Conservation (phyloP, 78 protist genomes). For the Dictyostelium capitatum region DNA sequence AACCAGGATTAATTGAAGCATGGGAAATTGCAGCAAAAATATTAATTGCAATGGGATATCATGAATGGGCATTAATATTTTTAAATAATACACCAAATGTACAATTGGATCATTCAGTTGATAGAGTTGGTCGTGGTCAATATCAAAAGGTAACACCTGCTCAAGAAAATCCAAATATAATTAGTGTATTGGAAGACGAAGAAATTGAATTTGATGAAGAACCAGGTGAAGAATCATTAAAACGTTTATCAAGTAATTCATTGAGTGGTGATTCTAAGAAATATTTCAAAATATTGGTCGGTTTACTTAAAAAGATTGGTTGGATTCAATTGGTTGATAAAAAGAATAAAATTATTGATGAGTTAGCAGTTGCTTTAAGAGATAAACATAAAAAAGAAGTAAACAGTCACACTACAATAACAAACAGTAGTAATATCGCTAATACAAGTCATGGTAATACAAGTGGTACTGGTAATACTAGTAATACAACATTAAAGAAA, state of each 20-base stretch:
- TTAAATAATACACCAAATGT: constrained; percentile 57
- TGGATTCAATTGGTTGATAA: constrained; percentile 51
- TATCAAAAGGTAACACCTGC: constrained; percentile 64
- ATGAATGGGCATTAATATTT: constrained; percentile 71
- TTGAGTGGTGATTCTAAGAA: constrained; percentile 40
- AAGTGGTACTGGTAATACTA: neutral
- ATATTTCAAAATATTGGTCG: constrained; percentile 17
- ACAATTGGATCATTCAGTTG: constrained; percentile 6
- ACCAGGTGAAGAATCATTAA: constrained; percentile 70
- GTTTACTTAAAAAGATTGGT: constrained; percentile 51
- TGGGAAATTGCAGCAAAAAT: constrained; percentile 44
- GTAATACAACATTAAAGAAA: neutral
- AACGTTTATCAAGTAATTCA: constrained; percentile 18
- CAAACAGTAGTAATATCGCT: too few relatives aligned
- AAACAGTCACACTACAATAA: neutral
- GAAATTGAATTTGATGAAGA: constrained; percentile 77
- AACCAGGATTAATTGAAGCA: constrained; percentile 28
- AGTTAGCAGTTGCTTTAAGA: constrained; percentile 18
- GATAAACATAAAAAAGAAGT: constrained; percentile 9
- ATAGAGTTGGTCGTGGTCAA: constrained; percentile 55
- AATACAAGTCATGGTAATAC: neutral
- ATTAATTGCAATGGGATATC: constrained; percentile 24
- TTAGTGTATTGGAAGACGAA: constrained; percentile 58
- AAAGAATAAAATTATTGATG: constrained; percentile 55
- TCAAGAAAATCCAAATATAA: constrained; percentile 57